Base-by-base conservation (phyloP, 257 asterid species). In the Leonotis leonurus region DNA sequence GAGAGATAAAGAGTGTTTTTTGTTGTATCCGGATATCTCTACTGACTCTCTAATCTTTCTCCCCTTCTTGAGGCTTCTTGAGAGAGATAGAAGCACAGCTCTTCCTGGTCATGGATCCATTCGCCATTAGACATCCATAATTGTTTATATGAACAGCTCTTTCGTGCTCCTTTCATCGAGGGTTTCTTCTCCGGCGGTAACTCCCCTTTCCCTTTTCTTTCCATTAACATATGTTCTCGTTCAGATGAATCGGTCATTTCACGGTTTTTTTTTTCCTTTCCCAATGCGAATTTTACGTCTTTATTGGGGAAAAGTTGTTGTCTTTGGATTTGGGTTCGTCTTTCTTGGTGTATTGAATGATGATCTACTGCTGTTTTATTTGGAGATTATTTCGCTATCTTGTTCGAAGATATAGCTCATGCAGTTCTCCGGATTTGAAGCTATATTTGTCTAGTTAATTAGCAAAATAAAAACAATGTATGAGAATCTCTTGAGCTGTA, bases 131-230 rank as follows among this genome's bases (percentile, higher is more conserved):
- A 57, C 64, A 77, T 76, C 49, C 64, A 17, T 14, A 12, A 16
- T 51, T 65, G 32, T n/a, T 36, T 76, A n/a, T 52, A 64, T 45
- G 65, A 69, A 24, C 58, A 17, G 8, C 30, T 55, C 14, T 48
- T 14, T 43, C 46, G 10, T 59, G 1, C 32, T 54, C 37, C 63
- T 18, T 64, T 62, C 56, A 55, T 72, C 68, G 41, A 69, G 83
- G 81, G 72, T 73, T 74, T 44, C 45, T 59, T 69, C 58, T 57
- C 52, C 33, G 40, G 49, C 53, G 83, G 92, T 87, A 57, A 69
- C 73, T 72, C 45, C 29, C 37, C 3, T 59, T 59, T 32, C 16
- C 2, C 14, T 56, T 25, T 18, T 6, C 6, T 25, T 3, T 43
- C 2, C 17, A 25, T 40, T 0, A n/a, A n/a, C 63, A 6, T 57